phyloP scores from a whole-genome alignment of 176 grass and related monocot genomes.

The Carex kokanica region DNA sequence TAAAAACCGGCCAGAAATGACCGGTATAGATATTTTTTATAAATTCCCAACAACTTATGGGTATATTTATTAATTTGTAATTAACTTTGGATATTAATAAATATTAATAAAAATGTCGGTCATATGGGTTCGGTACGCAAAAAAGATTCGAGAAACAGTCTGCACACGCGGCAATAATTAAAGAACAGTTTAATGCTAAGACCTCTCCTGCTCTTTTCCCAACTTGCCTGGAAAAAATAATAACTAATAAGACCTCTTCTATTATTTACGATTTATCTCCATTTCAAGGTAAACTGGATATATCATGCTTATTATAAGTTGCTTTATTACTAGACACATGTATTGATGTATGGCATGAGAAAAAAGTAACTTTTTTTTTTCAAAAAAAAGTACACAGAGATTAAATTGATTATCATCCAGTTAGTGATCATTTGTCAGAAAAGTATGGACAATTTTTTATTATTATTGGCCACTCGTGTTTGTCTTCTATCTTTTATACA shows the following conservation, averaged over 20 bases:
- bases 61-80: too few relatives aligned
- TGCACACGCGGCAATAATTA: constrained; percentile 22
- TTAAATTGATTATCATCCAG: too few relatives aligned
- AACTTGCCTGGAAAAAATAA: not conserved
- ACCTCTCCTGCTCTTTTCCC: not conserved
- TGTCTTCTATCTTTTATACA: too few relatives aligned
- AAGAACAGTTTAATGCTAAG: constrained; percentile 18
- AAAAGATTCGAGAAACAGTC: constrained; percentile 16
- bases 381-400: too few relatives aligned
- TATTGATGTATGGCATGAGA: not conserved
- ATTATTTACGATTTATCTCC: not conserved
- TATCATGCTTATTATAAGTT: not conserved
- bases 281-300: not conserved
- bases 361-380: not conserved
- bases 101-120: too few relatives aligned
- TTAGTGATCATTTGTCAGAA: too few relatives aligned
- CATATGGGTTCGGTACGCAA: not conserved
- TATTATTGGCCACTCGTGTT: too few relatives aligned
- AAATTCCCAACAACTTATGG: too few relatives aligned
- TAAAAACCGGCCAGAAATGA: too few relatives aligned
- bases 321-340: not conserved
- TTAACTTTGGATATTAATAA: too few relatives aligned
- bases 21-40: too few relatives aligned
- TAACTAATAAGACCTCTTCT: not conserved
- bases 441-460: too few relatives aligned